Percentiles rank a stretch among this genome's conserved stretches.
phyloP scores from a whole-genome alignment of 305 asterid species.

The Ilex paraguariensis region DNA sequence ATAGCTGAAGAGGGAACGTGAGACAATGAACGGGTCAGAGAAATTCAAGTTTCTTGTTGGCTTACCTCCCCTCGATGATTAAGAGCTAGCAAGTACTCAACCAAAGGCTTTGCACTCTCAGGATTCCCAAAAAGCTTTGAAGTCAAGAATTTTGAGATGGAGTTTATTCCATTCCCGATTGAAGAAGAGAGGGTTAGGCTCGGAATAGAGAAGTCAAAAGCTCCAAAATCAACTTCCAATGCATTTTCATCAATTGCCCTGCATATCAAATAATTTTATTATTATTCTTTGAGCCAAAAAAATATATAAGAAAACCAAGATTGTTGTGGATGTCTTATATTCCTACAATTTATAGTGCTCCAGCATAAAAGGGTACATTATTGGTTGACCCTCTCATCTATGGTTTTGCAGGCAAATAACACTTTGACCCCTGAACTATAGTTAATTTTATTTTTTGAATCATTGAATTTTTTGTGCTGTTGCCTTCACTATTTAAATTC shows the following conservation, averaged over 20 bases:
- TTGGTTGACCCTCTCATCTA: no score
- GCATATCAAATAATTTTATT: conserved; percentile 8
- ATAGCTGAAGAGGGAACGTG: no score
- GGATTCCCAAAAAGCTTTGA: conserved; percentile 38
- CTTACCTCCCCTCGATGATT: conserved; percentile 68
- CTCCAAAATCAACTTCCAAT: conserved; percentile 72
- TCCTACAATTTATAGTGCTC: no score
- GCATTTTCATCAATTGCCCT: conserved; percentile 81
- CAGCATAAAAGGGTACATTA: no score
- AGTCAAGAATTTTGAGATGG: conserved; percentile 56
- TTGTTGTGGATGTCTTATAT: no score
- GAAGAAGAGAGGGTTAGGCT: conserved; percentile 53
- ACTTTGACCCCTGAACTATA: no score
- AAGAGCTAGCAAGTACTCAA: conserved; percentile 57
- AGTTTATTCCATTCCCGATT: conserved; percentile 59
- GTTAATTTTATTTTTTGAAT: background rate
- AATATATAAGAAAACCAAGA: no score
- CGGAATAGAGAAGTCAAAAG: conserved; percentile 45
- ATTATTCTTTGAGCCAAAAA: no score
- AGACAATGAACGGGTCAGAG: no score
- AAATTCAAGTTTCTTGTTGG: background rate
- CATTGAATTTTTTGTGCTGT: background rate
- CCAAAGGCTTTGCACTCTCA: conserved; percentile 53
- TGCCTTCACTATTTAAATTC: no score
- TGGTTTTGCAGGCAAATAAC: no score